Conservation (phyloP, 148 eudicot genomes). For the Salicornia ramosissima region DNA sequence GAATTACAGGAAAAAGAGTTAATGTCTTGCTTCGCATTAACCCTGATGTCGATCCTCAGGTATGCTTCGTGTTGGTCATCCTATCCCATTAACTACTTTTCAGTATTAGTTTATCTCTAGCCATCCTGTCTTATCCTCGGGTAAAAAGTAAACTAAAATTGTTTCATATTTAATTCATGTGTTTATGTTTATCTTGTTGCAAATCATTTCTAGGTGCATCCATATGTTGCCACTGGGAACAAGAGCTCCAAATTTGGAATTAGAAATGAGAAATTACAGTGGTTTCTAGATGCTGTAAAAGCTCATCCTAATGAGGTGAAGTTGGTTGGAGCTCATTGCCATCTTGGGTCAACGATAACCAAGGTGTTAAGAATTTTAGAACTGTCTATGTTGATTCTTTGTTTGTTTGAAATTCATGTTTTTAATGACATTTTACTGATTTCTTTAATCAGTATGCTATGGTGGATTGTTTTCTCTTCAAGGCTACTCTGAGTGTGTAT, state of each 20-base stretch:
- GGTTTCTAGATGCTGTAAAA: constrained; percentile 95
- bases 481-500: too few relatives aligned
- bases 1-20: constrained; percentile 73
- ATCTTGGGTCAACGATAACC: constrained; percentile 92
- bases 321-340: constrained; percentile 94
- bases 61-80: constrained; percentile 17
- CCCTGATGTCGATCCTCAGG: constrained; percentile 97
- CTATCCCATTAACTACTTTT: background rate
- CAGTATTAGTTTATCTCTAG: background rate
- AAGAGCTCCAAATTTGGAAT: constrained; percentile 92
- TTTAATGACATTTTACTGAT: background rate
- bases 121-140: too few relatives aligned
- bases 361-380: constrained; percentile 40
- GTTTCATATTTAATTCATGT: background rate
- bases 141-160: too few relatives aligned
- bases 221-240: constrained; percentile 94
- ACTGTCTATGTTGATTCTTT: background rate
- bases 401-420: too few relatives aligned
- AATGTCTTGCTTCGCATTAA: constrained; percentile 81
- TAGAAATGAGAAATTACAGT: constrained; percentile 89
- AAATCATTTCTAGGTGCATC: constrained; percentile 57
- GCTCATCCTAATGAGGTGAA: constrained; percentile 82
- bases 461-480: background rate
- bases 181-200: background rate
- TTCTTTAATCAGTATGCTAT: too few relatives aligned